Percentiles rank a stretch among this genome's conserved stretches.
Conservation (phyloP, 2,329 filamentous ascomycete genomes). For the Pseudocercospora fijiensis region DNA sequence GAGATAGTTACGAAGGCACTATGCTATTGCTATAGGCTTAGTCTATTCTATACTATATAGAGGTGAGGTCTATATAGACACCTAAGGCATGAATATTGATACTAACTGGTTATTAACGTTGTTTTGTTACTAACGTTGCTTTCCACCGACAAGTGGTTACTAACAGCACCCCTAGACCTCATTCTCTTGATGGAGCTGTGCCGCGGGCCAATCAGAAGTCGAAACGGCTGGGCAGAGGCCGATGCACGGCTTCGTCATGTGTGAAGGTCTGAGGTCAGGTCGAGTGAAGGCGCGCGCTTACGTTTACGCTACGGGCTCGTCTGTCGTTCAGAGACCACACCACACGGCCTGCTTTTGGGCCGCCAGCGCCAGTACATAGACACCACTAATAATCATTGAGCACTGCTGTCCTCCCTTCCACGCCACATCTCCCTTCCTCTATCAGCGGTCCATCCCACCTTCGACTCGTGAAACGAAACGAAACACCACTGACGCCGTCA, state of each 20-base stretch:
- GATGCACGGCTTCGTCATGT: not conserved
- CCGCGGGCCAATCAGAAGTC: not conserved
- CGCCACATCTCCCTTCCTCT: not conserved
- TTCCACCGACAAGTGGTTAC: no score
- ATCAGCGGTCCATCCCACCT: not conserved
- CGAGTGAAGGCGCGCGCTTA: conserved; percentile 1
- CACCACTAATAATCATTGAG: not conserved
- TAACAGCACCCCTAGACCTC: no score
- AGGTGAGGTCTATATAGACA: no score
- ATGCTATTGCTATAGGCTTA: no score
- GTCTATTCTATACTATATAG: no score
- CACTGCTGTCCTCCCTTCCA: not conserved
- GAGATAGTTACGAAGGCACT: no score
- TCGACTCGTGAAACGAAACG: conserved; percentile 1
- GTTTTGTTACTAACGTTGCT: no score
- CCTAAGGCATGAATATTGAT: no score
- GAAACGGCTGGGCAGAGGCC: not conserved
- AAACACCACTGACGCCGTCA: not conserved
- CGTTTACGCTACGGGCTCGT: not conserved
- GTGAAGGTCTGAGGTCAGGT: not conserved
- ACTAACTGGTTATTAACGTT: no score
- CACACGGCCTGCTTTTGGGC: not conserved
- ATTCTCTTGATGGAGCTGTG: no score
- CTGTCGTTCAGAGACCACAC: not conserved
- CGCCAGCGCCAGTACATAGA: not conserved